phyloP scores from a whole-genome alignment of 1,284 basidiomycete genomes.

The Puccinia brachypodii region DNA sequence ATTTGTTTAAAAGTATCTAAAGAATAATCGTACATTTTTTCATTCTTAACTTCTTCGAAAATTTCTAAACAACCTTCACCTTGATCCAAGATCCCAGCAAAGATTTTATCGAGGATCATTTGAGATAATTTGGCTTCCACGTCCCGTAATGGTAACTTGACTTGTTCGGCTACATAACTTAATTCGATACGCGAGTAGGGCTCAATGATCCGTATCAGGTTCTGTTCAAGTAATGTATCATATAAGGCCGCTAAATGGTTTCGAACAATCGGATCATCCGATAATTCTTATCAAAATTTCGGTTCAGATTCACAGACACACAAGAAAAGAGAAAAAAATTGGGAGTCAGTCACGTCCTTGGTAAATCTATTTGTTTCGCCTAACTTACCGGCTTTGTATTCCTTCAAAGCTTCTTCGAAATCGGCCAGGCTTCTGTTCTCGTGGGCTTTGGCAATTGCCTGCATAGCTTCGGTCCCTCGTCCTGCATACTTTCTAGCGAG shows the following conservation, averaged over 20 bases:
- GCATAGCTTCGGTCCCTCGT: slow-evolving; percentile 87
- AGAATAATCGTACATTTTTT: slow-evolving; percentile 55
- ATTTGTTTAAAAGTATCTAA: slow-evolving; percentile 57
- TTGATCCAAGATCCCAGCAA: slow-evolving; percentile 92
- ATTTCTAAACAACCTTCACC: slow-evolving; percentile 76
- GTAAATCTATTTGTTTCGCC: background rate
- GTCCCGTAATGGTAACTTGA: slow-evolving; percentile 84
- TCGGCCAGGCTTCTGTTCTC: slow-evolving; percentile 83
- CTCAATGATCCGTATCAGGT: slow-evolving; percentile 88
- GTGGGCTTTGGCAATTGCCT: slow-evolving; percentile 88
- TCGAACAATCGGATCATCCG: slow-evolving; percentile 88
- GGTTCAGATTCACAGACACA: slow-evolving; percentile 25
- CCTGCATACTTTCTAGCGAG: slow-evolving; percentile 79
- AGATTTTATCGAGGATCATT: slow-evolving; percentile 95
- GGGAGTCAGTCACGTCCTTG: background rate
- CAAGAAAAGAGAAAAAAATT: too few species aligned
- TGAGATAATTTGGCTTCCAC: slow-evolving; percentile 98
- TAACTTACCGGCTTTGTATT: slow-evolving; percentile 82
- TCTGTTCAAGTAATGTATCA: slow-evolving; percentile 93
- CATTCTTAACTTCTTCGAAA: slow-evolving; percentile 54
- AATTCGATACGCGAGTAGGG: slow-evolving; percentile 92
- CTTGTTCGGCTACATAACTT: slow-evolving; percentile 80
- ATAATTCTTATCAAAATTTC: slow-evolving; percentile 68
- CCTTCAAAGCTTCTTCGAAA: slow-evolving; percentile 81
- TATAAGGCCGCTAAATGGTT: slow-evolving; percentile 89